These are phyloP conservation scores for Ocimum tenuiflorum DNA, from an alignment of 257 asterid species.

Conservation along the genomic window DNA sequence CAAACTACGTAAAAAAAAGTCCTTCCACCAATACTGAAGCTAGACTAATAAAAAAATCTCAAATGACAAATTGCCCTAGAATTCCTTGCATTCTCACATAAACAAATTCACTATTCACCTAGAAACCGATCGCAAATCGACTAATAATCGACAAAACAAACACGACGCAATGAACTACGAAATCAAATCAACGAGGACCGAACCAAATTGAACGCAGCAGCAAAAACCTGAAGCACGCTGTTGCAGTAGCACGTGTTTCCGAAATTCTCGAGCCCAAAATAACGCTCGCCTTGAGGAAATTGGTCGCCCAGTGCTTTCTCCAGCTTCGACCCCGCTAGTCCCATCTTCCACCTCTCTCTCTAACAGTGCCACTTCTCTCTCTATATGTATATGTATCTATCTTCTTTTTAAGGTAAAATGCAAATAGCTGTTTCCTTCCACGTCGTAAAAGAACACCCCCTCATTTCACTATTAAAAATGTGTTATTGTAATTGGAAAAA, in stretches of 20 bases:
- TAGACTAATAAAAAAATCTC: not conserved
- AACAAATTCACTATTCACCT: not conserved
- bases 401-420: not conserved
- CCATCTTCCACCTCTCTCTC: slow-evolving; percentile 22
- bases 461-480: no score
- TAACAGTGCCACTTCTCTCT: not conserved
- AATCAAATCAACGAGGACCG: not conserved
- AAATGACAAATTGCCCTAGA: not conserved
- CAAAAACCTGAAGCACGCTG: slow-evolving; percentile 46
- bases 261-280: slow-evolving; percentile 44
- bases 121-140: not conserved
- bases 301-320: slow-evolving; percentile 51
- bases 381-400: no score
- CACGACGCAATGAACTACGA: not conserved
- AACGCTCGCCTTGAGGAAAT: slow-evolving; percentile 48
- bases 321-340: slow-evolving; percentile 44
- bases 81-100: not conserved
- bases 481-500: no score
- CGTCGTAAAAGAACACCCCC: no score
- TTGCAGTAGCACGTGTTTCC: slow-evolving; percentile 51
- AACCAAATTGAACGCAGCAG: not conserved
- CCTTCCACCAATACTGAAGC: not conserved
- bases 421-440: no score
- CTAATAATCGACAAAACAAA: not conserved
- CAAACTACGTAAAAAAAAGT: not conserved